These are phyloP conservation scores for Pseudonectria foliicola DNA, from an alignment of 2,329 filamentous ascomycete genomes.

Conservation along the genomic window DNA sequence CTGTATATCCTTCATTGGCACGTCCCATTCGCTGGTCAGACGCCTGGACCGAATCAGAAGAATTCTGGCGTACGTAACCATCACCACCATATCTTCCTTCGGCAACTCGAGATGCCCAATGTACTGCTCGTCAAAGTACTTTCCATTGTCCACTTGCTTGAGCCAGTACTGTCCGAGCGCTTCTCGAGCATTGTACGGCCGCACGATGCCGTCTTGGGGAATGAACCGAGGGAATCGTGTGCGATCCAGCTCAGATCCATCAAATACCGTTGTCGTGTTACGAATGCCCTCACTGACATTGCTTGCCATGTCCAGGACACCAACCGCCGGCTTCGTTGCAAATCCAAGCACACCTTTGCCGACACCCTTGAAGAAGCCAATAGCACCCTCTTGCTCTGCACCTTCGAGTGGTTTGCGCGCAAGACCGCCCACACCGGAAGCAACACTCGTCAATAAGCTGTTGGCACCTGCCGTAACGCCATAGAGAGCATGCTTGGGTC, in stretches of 20 bases:
- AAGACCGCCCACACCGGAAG: slow-evolving; percentile 87
- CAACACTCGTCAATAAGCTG: slow-evolving; percentile 85
- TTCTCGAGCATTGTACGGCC: slow-evolving; percentile 90
- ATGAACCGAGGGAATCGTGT: slow-evolving; percentile 92
- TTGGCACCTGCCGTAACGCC: slow-evolving; percentile 94
- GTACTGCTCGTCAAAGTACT: slow-evolving; percentile 96
- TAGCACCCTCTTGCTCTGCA: slow-evolving; percentile 87
- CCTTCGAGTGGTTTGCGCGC: slow-evolving; percentile 92
- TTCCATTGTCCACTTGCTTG: slow-evolving; percentile 94
- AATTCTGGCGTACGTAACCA: slow-evolving; percentile 83
- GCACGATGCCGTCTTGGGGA: slow-evolving; percentile 83
- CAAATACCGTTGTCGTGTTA: slow-evolving; percentile 97
- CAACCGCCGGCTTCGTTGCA: slow-evolving; percentile 95
- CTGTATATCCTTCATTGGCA: slow-evolving; percentile 90
- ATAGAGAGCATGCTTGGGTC: slow-evolving; percentile 94
- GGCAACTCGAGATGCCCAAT: slow-evolving; percentile 93
- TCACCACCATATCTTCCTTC: slow-evolving; percentile 78
- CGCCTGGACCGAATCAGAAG: slow-evolving; percentile 83
- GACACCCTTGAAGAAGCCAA: slow-evolving; percentile 95
- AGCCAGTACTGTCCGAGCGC: slow-evolving; percentile 97
- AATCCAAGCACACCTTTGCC: slow-evolving; percentile 90
- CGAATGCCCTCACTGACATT: slow-evolving; percentile 96
- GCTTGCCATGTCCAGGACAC: slow-evolving; percentile 92
- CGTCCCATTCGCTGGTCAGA: slow-evolving; percentile 89
- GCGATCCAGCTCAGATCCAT: slow-evolving; percentile 87